These are phyloP conservation scores for Cutaneotrichosporon spelunceum DNA, from an alignment of 1,284 basidiomycete genomes.

Conservation along the genomic window DNA sequence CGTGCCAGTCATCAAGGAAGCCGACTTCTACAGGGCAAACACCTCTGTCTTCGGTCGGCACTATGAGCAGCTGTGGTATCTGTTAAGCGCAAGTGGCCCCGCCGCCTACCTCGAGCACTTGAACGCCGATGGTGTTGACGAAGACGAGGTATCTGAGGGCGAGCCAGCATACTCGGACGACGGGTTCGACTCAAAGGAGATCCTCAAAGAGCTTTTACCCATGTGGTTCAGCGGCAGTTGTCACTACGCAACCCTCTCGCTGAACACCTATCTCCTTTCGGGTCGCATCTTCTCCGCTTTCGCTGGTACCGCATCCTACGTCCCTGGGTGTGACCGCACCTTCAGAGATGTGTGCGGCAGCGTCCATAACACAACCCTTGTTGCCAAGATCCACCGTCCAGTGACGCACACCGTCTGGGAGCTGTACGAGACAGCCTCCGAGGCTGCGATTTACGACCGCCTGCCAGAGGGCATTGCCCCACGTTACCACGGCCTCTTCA, in stretches of 20 bases:
- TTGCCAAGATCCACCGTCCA: background rate
- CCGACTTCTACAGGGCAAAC: background rate
- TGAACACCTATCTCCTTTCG: background rate
- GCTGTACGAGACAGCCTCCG: background rate
- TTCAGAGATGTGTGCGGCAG: too few relatives aligned
- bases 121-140: background rate
- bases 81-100: background rate
- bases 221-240: background rate
- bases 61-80: background rate
- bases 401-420: background rate
- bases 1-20: background rate
- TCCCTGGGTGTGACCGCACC: background rate
- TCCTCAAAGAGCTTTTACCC: background rate
- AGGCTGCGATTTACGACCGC: background rate
- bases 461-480: background rate
- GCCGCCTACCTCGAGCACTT: background rate
- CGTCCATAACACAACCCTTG: background rate
- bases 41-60: background rate
- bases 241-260: background rate
- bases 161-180: background rate
- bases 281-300: constrained; percentile 6
- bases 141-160: background rate
- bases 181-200: background rate
- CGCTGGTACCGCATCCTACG: background rate
- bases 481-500: background rate